Base-by-base conservation (phyloP, 2,329 filamentous ascomycete species). In the Calonectria montana region DNA sequence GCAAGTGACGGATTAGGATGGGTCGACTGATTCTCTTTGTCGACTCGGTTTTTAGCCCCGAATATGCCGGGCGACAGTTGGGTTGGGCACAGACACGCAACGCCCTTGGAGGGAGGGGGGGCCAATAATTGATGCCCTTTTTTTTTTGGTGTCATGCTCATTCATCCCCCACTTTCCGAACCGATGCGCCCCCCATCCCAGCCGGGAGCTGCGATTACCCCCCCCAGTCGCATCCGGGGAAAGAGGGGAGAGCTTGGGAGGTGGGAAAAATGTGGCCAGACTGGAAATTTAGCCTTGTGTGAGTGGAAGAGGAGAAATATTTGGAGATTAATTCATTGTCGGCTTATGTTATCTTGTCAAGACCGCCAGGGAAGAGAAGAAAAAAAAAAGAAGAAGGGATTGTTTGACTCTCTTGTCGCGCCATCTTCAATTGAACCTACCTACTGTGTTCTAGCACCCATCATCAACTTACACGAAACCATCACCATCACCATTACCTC, bases 141-240 rank as follows among this genome's bases (percentile, higher is more conserved):
- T 57, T 57, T 37, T n/a, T n/a, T n/a, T n/a, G 53, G 53, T 37
- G 53, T 48, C 59, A 13, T 35, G 31, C 45, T 47, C 39, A 10
- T 37, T n/a, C 37, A 47, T 65, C 68, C 62, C 62, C 68, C 68
- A 70, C 68, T 70, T 70, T 70, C 68, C 68, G 68, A 59, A 25
- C 68, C 68, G 62, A 37, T 39, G 53, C 35, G 35, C 53, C 53
- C 53, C 48, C 53, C 53, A 59, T 59, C 25, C 21, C 15, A 59
- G 53, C 53, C 53, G 53, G 53, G 31, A 39, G 12, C 21, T 37
- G 53, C 12, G 53, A 59, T n/a, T n/a, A 39, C 39, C 31, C 53
- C 12, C 53, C 53, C 53, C 53, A 59, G 53, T 59, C 53, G 21
- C 53, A 39, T 59, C 53, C 53, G 53, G 53, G 53, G 53, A 59